Base-by-base conservation (phyloP, 73 alveolate genomes). In the Durusdinium trenchii region DNA sequence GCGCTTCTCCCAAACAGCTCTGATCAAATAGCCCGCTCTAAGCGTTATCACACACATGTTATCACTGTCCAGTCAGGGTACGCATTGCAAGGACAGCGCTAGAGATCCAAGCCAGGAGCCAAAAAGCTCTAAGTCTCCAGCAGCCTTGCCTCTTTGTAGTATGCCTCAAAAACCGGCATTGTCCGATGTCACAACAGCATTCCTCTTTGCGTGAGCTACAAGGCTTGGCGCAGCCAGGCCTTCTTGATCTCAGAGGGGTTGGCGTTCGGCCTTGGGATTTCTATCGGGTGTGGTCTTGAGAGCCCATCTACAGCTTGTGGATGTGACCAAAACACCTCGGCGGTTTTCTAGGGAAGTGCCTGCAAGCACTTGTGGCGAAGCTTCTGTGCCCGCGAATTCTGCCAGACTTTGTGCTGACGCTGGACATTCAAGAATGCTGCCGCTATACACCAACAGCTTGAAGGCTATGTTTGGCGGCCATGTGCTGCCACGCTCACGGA, bases 91-190 rank as follows among this genome's bases (percentile, higher is more conserved):
- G 73, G n/a, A n/a, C n/a, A n/a, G n/a, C n/a, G n/a, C n/a, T n/a
- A n/a, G n/a, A n/a, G n/a, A n/a, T n/a, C n/a, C n/a, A n/a, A n/a
- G n/a, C n/a, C n/a, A n/a, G n/a, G n/a, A n/a, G 42, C 81, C 42
- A 10, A 1, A 67, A 79, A 30, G 36, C 42, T 46, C 94, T 91
- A 36, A 36, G 98, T 57, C 26, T 42, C 47, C 20, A 60, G 78
- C 98, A 69, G 30, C 18, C 98, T 87, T 18, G 98, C 98, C 78
- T 91, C 98, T 48, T 91, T 91, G 98, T 91, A 91, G 98, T 91
- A 91, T 23, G 98, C 98, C 98, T 91, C n/a, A 28, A 5, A 7
- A 16, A 38, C 50, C 43, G 30, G 84, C 28, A n/a, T 30, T 14
- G 83, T 28, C 83, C 36, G 36, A 38, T n/a, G 50, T 43, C 20